Percentiles rank a stretch among this genome's conserved stretches.
These are phyloP conservation scores for Musa itinerans DNA, from an alignment of 176 grass and related monocot species.

Conservation along the genomic window DNA sequence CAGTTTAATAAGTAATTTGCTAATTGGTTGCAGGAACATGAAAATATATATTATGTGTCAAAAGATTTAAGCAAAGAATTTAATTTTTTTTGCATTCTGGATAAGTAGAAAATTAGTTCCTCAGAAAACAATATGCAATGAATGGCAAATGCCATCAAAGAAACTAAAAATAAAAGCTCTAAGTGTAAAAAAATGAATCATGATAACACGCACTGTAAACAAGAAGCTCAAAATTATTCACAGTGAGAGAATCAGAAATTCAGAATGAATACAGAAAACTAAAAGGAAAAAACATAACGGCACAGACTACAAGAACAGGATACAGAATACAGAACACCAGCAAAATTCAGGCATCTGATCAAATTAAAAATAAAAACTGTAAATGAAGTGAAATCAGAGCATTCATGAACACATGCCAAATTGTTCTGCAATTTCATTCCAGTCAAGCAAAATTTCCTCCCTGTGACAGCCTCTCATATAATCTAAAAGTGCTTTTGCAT, in stretches of 20 bases:
- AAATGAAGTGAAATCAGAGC: background rate
- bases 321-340: background rate
- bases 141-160: background rate
- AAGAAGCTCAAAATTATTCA: background rate
- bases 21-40: background rate
- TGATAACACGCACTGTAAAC: background rate
- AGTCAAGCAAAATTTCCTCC: conserved; percentile 73
- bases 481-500: conserved; percentile 37
- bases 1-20: background rate
- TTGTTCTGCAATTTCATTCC: conserved; percentile 71
- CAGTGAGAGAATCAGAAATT: background rate
- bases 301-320: background rate
- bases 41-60: background rate
- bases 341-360: background rate
- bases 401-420: conserved; percentile 38
- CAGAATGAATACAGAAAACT: background rate
- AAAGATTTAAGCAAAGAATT: background rate
- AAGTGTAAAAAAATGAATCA: too few relatives aligned
- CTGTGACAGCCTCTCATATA: conserved; percentile 37
- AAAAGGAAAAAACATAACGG: background rate
- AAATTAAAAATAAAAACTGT: background rate
- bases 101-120: background rate
- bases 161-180: background rate
- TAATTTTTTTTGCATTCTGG: background rate
- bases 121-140: background rate